Evolutionary conservation across 2,329 filamentous ascomycete species (phyloP).

Genomic region (Parascedosporium putredinis): DNA sequence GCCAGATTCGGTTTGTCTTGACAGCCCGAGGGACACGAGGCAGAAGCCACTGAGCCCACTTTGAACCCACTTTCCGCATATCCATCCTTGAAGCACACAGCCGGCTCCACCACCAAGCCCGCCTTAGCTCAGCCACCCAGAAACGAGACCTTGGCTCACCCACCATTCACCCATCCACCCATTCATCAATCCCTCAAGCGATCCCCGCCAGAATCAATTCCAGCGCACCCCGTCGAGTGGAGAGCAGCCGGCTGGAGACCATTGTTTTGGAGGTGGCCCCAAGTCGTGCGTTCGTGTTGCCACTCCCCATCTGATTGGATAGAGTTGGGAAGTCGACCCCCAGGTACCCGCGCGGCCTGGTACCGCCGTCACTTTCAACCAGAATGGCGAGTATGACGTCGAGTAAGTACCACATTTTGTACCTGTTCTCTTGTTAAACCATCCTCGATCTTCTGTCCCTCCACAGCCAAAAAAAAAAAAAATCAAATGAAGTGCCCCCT

Average conservation of each 20-base stretch:
- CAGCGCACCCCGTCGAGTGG: too few relatives aligned
- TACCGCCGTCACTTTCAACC: constrained; percentile 10
- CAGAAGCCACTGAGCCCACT: background rate
- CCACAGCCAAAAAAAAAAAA: background rate
- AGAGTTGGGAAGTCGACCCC: background rate
- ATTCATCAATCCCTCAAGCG: too few relatives aligned
- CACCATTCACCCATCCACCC: too few relatives aligned
- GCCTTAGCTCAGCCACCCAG: constrained; percentile 1
- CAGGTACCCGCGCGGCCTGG: background rate
- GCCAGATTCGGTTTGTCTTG: background rate
- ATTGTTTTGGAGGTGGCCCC: too few relatives aligned
- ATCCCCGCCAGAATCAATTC: too few relatives aligned
- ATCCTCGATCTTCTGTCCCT: background rate
- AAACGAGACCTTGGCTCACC: too few relatives aligned
- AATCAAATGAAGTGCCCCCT: too few relatives aligned
- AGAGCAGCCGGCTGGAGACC: too few relatives aligned
- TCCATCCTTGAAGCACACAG: too few relatives aligned
- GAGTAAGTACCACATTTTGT: constrained; percentile 32
- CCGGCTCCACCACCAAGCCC: background rate
- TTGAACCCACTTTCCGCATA: background rate
- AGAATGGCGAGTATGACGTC: constrained; percentile 32
- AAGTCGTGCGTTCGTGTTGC: too few relatives aligned
- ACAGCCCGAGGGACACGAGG: background rate
- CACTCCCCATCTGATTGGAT: background rate
- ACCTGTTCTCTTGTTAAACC: constrained; percentile 25